Percentiles rank a stretch among this genome's conserved stretches.
These are phyloP conservation scores for Xylaria scruposa DNA, from an alignment of 495 filamentous ascomycete genomes.

Conservation along the genomic window DNA sequence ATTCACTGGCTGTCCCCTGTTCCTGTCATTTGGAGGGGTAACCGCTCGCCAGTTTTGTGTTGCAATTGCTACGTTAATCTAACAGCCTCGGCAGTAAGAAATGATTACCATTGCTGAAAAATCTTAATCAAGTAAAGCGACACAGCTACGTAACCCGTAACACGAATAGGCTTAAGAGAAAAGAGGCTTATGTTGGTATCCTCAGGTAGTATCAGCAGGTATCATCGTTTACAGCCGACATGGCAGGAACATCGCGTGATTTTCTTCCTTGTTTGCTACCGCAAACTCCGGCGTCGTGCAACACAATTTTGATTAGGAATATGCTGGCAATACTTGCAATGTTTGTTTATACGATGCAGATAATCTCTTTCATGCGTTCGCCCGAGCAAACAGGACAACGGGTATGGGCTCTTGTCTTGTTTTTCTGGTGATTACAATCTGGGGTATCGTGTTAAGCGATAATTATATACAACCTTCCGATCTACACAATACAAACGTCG, in stretches of 20 bases:
- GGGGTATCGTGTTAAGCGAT: not conserved
- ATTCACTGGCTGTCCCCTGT: not conserved
- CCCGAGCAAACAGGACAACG: not conserved
- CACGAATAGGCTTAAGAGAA: not conserved
- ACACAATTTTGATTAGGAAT: not conserved
- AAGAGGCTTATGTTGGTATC: not conserved
- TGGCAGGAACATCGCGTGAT: conserved; percentile 10
- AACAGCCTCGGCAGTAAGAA: not conserved
- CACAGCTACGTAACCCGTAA: not conserved
- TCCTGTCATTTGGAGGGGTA: not conserved
- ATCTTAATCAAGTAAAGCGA: conserved; percentile 3
- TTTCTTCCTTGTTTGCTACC: not conserved
- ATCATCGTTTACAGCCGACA: conserved; percentile 19
- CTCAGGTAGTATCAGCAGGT: conserved; percentile 11
- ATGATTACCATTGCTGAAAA: not conserved
- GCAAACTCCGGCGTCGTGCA: not conserved
- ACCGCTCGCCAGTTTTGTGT: conserved; percentile 17
- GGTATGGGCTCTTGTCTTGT: not conserved
- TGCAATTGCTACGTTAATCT: conserved; percentile 18
- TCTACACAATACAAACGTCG: not conserved
- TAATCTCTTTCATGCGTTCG: not conserved
- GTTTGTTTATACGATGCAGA: not conserved
- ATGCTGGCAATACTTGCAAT: not conserved
- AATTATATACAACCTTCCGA: not conserved
- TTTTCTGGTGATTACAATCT: not conserved